These are phyloP conservation scores for Aureobasidium mangrovei DNA, from an alignment of 2,329 filamentous ascomycete genomes.

Conservation along the genomic window DNA sequence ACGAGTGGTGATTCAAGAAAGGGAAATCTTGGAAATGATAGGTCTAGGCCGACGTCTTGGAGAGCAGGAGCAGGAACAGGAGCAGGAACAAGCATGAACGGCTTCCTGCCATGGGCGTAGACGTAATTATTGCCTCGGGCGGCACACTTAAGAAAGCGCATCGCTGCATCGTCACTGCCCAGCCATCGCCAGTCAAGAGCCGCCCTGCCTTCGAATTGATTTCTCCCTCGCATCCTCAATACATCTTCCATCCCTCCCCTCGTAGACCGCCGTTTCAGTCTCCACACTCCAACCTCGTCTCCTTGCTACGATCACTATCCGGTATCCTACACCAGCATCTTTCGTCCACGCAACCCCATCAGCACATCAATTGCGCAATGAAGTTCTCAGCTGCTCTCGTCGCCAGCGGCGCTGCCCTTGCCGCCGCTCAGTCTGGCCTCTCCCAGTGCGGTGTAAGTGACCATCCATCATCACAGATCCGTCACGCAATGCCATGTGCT, in stretches of 20 bases:
- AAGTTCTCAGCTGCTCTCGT: conserved; percentile 26
- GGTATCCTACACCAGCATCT: conserved; percentile 10
- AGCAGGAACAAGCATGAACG: neutral
- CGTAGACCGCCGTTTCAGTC: conserved; percentile 7
- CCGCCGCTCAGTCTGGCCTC: conserved; percentile 26
- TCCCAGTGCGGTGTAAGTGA: conserved; percentile 30
- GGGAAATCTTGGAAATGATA: neutral
- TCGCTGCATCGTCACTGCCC: conserved; percentile 7
- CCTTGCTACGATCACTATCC: conserved; percentile 6
- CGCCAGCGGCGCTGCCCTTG: conserved; percentile 26
- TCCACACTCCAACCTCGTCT: conserved; percentile 8
- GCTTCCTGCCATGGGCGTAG: too few relatives aligned
- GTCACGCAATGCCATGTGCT: neutral
- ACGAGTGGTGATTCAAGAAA: neutral
- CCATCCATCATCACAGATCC: neutral
- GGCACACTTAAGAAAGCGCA: conserved; percentile 6
- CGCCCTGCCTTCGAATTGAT: neutral
- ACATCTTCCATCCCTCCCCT: conserved; percentile 5
- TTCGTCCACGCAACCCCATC: conserved; percentile 11
- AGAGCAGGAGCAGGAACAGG: too few relatives aligned
- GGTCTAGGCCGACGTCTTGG: too few relatives aligned
- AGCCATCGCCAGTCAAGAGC: neutral
- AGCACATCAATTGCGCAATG: conserved; percentile 20
- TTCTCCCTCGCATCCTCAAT: neutral
- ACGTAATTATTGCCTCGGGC: neutral